phyloP scores from a whole-genome alignment of 441 rosid genomes.

The California macrophylla region DNA sequence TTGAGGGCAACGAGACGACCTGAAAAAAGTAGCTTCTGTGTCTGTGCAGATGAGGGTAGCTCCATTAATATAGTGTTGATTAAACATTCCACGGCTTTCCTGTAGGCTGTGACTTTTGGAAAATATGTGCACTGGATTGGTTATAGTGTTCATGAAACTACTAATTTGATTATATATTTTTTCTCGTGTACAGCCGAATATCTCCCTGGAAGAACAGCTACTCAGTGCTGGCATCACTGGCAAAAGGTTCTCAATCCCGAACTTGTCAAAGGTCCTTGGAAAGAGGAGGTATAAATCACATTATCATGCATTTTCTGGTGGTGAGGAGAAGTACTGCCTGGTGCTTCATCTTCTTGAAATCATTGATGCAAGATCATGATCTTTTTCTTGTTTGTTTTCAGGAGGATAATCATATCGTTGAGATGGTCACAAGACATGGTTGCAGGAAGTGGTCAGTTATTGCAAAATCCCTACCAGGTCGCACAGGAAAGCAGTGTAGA shows the following conservation, averaged over 20 bases:
- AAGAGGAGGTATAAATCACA: constrained; percentile 13
- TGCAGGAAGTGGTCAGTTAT: constrained; percentile 22
- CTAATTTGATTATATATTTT: constrained; percentile 1
- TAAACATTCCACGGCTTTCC: not conserved
- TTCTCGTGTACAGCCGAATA: constrained; percentile 18
- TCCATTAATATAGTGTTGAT: not conserved
- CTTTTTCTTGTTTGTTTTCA: constrained; percentile 4
- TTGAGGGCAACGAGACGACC: not conserved
- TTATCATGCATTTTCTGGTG: not conserved
- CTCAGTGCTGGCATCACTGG: constrained; percentile 30
- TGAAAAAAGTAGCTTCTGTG: not conserved
- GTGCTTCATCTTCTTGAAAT: not conserved
- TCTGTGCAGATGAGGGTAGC: not conserved
- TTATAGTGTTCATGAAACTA: not conserved
- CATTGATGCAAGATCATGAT: constrained; percentile 1
- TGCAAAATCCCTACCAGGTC: constrained; percentile 23
- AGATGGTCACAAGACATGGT: constrained; percentile 15
- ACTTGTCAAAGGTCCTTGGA: constrained; percentile 24
- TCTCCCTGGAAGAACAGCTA: constrained; percentile 22
- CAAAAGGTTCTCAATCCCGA: constrained; percentile 26
- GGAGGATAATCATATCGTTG: constrained; percentile 25
- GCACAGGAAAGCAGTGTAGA: constrained; percentile 30
- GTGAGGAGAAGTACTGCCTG: not conserved
- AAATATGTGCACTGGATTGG: not conserved
- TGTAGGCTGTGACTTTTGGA: not conserved